These are phyloP conservation scores for Turnera subulata DNA, from an alignment of 345 rosid genomes.

Conservation along the genomic window DNA sequence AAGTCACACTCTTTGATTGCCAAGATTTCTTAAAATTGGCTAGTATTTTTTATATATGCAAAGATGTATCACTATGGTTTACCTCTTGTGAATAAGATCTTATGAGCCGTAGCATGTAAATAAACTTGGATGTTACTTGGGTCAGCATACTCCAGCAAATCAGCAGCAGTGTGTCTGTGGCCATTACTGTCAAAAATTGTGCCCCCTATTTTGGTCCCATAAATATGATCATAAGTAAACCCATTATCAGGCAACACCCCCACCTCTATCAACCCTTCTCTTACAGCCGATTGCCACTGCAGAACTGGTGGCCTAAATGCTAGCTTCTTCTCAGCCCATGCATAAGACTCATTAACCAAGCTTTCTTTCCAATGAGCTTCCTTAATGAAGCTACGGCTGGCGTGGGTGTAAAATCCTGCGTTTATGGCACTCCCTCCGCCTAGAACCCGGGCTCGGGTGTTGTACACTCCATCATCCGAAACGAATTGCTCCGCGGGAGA, in stretches of 20 bases:
- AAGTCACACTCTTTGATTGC: no score
- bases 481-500: constrained; percentile 64
- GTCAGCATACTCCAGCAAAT: constrained; percentile 64
- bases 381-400: constrained; percentile 37
- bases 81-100: constrained; percentile 40
- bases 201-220: constrained; percentile 77
- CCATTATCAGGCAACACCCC: constrained; percentile 65
- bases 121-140: constrained; percentile 40
- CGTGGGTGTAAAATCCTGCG: constrained; percentile 75
- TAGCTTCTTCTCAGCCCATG: constrained; percentile 76
- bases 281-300: constrained; percentile 76
- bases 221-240: constrained; percentile 60
- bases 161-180: constrained; percentile 80
- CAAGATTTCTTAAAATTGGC: no score
- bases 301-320: constrained; percentile 43
- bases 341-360: constrained; percentile 50
- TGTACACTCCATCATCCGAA: constrained; percentile 78
- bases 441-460: constrained; percentile 69
- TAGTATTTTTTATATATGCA: no score
- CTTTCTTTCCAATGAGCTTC: constrained; percentile 43
- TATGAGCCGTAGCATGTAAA: constrained; percentile 65
- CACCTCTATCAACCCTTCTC: constrained; percentile 60
- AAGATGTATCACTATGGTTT: neutral
- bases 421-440: constrained; percentile 85
- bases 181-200: constrained; percentile 59